A percentile compares a stretch with the other conserved stretches of the same genome.
Conservation (phyloP, 2,329 filamentous ascomycete genomes). For the Elsinoe ampelina region DNA sequence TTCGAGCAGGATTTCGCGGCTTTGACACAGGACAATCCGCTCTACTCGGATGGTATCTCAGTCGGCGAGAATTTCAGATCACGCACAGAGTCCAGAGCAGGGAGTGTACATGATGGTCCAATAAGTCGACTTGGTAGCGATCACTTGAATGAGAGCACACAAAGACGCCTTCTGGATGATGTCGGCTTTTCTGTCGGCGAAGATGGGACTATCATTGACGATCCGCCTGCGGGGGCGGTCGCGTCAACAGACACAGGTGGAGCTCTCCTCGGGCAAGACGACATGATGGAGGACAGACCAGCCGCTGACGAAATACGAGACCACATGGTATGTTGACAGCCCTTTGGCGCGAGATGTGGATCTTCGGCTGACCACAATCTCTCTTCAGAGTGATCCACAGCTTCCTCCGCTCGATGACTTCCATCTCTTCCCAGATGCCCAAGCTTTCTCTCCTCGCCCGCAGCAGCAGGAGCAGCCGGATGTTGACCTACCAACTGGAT, state of each 20-base stretch:
- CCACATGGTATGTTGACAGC: background rate
- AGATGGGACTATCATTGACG: conserved; percentile 49
- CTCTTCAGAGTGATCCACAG: background rate
- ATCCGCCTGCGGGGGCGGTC: background rate
- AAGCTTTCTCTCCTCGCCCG: conserved; percentile 11
- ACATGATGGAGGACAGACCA: background rate
- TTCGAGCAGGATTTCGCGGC: background rate
- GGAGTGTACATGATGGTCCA: background rate
- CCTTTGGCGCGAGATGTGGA: background rate
- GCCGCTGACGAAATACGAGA: background rate
- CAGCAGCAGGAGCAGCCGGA: background rate
- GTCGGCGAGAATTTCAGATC: background rate
- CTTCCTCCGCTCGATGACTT: conserved; percentile 5
- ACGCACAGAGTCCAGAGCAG: background rate
- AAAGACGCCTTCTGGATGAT: conserved; percentile 28
- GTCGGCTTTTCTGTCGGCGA: conserved; percentile 49
- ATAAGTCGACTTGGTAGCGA: background rate
- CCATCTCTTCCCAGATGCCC: conserved; percentile 10
- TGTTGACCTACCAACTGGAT: background rate
- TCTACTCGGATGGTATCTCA: background rate
- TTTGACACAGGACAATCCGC: background rate
- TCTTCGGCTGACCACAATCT: background rate
- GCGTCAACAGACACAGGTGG: background rate
- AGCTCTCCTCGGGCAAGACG: background rate
- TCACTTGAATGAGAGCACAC: background rate